These are phyloP conservation scores for Lycium barbarum DNA, from an alignment of 257 asterid genomes.

Conservation along the genomic window DNA sequence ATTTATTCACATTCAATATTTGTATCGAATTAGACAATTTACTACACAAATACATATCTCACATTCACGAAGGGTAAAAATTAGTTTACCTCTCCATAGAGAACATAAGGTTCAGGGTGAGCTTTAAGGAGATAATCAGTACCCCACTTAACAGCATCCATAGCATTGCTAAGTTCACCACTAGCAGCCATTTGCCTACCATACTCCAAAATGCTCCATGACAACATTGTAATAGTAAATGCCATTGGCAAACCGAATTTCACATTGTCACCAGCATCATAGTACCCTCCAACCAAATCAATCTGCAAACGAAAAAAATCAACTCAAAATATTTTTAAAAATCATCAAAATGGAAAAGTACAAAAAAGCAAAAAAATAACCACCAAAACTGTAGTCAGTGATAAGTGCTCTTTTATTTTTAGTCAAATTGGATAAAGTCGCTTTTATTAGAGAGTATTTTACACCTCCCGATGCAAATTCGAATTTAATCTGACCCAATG, in stretches of 20 bases:
- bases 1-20: not conserved
- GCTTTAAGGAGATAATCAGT: conserved; percentile 97
- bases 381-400: too few species aligned
- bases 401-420: too few species aligned
- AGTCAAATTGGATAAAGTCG: too few species aligned
- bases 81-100: conserved; percentile 80
- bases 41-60: not conserved
- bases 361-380: not conserved
- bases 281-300: conserved; percentile 97
- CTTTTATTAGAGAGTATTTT: too few species aligned
- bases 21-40: not conserved
- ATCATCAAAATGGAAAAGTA: not conserved
- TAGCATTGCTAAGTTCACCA: conserved; percentile 85
- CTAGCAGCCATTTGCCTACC: conserved; percentile 73
- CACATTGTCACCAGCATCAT: conserved; percentile 98
- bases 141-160: conserved; percentile 96
- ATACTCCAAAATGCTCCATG: conserved; percentile 92
- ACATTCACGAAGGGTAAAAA: not conserved
- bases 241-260: conserved; percentile 98
- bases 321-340: not conserved
- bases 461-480: too few species aligned
- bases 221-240: conserved; percentile 89
- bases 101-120: conserved; percentile 83
- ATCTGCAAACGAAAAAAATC: conserved; percentile 51
- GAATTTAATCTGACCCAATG: too few species aligned